Base-by-base conservation (phyloP, 331 rosid genomes). In the Dryas integrifolia region DNA sequence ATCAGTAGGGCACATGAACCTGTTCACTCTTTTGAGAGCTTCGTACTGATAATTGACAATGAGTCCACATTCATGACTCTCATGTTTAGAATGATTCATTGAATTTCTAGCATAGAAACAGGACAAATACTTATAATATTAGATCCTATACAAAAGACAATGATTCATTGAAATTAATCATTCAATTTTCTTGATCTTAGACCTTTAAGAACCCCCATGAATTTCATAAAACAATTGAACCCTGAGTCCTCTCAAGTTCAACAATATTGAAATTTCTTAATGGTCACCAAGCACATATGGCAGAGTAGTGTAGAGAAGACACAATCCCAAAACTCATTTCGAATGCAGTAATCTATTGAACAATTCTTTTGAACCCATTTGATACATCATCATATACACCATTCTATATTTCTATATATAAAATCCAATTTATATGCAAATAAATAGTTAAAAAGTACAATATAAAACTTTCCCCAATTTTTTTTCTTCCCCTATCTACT, bases 351-450 rank as follows among this genome's bases (percentile, higher is more conserved):
- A 14, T 56, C 43, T 69, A 60, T 35, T 67, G 16, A 46, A 56
- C 16, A 0, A 5, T 49, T 49, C 10, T 41, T 60, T 41, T 30
- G 9, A 69, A 69, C 21, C 41, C 71, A 43, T 38, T 46, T 44
- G 18, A 72, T 39, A 72, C 67, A 58, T 59, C 15, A 26, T 44
- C 70, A 46, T 65, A 65, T 65, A 65, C 10, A 65, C 52, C 55
- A 50, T 12, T 38, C 0, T 47, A 38, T 39, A 21, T 21, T 21
- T 21, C 24, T 21, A 68, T 72, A 67, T 59, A 40, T 38, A 67
- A 67, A 21, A 40, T 68, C 30, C 62, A 50, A 50, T 8, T 39
- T 39, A 10, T 58, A 49, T 44, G 68, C 43, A 50, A 43, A 52
- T n/a, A 52, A 52, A 68, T 38, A 15, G 44, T 38, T 50, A 9